phyloP scores from a whole-genome alignment of 1,284 basidiomycete species.

The Austroboletus olivaceoglutinosus region DNA sequence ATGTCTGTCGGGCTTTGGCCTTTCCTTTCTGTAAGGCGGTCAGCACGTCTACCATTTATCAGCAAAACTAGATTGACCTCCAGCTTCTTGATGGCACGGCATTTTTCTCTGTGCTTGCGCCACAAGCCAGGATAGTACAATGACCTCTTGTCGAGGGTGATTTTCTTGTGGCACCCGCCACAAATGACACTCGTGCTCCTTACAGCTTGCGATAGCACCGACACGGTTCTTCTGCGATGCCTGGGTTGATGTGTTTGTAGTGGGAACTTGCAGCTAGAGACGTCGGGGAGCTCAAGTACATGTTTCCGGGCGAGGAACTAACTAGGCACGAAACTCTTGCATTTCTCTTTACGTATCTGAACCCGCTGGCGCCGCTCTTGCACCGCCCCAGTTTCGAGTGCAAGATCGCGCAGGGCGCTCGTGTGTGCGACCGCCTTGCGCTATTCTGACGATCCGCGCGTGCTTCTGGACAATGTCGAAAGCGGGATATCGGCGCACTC shows the following conservation, averaged over 20 bases:
- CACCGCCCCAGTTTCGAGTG: conserved; percentile 75
- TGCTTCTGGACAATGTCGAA: conserved; percentile 43
- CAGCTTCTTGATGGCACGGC: conserved; percentile 20
- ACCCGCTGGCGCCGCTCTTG: conserved; percentile 67
- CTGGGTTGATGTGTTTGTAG: too few species aligned
- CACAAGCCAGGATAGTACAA: conserved; percentile 35
- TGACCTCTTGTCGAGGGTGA: conserved; percentile 36
- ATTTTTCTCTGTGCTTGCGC: conserved; percentile 29
- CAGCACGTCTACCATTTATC: neutral
- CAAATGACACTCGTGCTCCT: conserved; percentile 31
- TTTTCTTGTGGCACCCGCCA: conserved; percentile 24
- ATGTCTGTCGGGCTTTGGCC: neutral
- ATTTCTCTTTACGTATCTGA: conserved; percentile 65
- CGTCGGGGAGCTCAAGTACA: conserved; percentile 22
- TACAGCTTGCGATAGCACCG: too few species aligned
- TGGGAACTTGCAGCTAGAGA: conserved; percentile 39
- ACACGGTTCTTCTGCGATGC: too few species aligned
- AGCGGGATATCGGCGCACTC: conserved; percentile 44
- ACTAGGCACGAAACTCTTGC: conserved; percentile 57
- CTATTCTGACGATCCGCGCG: conserved; percentile 63
- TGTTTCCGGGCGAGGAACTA: conserved; percentile 65
- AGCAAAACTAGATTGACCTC: conserved; percentile 24
- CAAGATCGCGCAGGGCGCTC: conserved; percentile 54
- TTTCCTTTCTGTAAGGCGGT: conserved; percentile 21
- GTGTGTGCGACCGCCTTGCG: conserved; percentile 76